Evolutionary conservation across 108 stramenopile genomes (phyloP), one percentile per base, ranked within the genome.

Genomic region (Schizochytrium sp.): DNA sequence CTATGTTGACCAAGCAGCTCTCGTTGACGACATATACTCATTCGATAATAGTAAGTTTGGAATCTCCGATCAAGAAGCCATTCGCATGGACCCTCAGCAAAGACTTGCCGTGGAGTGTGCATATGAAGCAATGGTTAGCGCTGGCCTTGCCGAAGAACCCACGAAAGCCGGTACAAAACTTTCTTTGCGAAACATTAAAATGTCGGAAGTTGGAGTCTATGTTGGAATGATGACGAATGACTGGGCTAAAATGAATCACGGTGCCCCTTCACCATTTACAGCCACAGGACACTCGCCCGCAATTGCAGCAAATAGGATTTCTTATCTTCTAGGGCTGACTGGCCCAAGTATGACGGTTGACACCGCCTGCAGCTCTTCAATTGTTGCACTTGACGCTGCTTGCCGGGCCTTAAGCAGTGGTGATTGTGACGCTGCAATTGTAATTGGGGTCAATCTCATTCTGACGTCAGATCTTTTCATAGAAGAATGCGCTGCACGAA

Each of bases 301-400:
- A 49, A 12, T 72, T 19, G n/a, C 88, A 4, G 76, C 91, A 56
- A 89, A 89, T 38, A 53, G 91, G 0, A 55, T 89, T 12, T 89
- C 91, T 4, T 91, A 57, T 61, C 19, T 40, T 0, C 61, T 91
- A 5, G 76, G 76, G 0, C 89, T 91, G 46, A 56, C n/a, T 0
- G 91, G 91, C 2, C 89, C 91, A 4, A 89, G 56, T 59, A 73
- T 89, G 15, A 72, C 73, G 3, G 42, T 91, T 46, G 91, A 91
- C 89, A 89, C 91, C 2, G 89, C 91, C 2, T 91, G 91, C 76
- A 61, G 88, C 8, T 89, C 91, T 3, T 91, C 91, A 3, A 46
- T 91, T 45, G 91, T 88, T 4, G 88, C 88, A 4, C 47, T 91
- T 4, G 88, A 91, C 73, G 61, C 40, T 10, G 91, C 91, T 38